Evolutionary conservation across 2,329 filamentous ascomycete genomes (phyloP).

Genomic region (Nemania abortiva): DNA sequence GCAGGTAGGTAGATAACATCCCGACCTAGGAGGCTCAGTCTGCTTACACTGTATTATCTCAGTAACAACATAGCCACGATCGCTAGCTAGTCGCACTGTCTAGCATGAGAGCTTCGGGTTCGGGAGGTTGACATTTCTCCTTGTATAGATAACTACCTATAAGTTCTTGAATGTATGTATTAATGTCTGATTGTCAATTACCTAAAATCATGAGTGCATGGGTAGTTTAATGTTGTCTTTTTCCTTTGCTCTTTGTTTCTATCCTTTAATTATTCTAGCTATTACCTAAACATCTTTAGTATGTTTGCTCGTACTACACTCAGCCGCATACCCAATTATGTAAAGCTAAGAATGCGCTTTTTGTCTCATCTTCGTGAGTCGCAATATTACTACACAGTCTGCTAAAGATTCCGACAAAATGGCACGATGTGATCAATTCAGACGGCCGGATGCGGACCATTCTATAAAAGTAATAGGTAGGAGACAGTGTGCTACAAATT

Average conservation of each 20-base stretch:
- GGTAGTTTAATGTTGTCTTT: too few relatives aligned
- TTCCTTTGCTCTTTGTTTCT: too few relatives aligned
- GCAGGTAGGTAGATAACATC: neutral
- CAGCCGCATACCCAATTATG: neutral
- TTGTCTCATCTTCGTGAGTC: neutral
- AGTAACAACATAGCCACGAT: slow-evolving; percentile 7
- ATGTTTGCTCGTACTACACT: neutral
- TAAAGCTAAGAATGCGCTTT: neutral
- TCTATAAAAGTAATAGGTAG: slow-evolving; percentile 5
- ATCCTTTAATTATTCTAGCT: too few relatives aligned
- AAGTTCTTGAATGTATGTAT: too few relatives aligned
- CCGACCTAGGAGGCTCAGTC: neutral
- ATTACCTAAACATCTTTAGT: too few relatives aligned
- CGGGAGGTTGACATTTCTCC: too few relatives aligned
- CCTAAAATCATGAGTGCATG: too few relatives aligned
- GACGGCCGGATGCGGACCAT: slow-evolving; percentile 15
- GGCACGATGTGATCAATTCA: slow-evolving; percentile 13
- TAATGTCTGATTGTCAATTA: too few relatives aligned
- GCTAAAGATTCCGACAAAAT: neutral
- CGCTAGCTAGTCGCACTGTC: slow-evolving; percentile 1
- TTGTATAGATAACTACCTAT: too few relatives aligned
- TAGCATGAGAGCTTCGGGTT: neutral
- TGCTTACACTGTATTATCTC: slow-evolving; percentile 30
- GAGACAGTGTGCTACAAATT: neutral
- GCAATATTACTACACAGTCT: neutral